Percentiles rank a stretch among this genome's conserved stretches.
phyloP scores from a whole-genome alignment of 768 basidiomycete species.

The Naematelia aurantialba region DNA sequence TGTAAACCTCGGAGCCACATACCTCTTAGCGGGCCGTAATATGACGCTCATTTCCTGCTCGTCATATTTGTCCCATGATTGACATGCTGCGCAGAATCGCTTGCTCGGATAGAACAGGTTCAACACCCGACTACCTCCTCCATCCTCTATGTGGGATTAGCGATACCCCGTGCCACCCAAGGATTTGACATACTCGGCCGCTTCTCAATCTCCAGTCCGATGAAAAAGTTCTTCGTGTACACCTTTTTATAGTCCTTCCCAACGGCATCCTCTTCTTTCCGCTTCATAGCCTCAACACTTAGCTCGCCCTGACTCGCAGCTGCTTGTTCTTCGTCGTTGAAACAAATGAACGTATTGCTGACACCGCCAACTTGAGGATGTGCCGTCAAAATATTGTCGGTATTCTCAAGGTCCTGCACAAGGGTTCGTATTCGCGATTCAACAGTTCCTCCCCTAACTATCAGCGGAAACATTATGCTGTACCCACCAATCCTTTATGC shows the following conservation, averaged over 20 bases:
- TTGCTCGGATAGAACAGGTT: constrained; percentile 97
- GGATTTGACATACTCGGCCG: constrained; percentile 68
- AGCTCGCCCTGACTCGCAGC: constrained; percentile 84
- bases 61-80: constrained; percentile 92
- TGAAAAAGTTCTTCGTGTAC: constrained; percentile 95
- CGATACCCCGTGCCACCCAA: constrained; percentile 5
- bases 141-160: constrained; percentile 59
- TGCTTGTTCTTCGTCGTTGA: constrained; percentile 80
- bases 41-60: constrained; percentile 88
- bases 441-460: constrained; percentile 81
- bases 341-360: constrained; percentile 77
- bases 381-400: constrained; percentile 82
- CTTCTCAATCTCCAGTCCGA: constrained; percentile 86
- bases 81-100: constrained; percentile 89
- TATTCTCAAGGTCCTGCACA: constrained; percentile 96
- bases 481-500: constrained; percentile 86
- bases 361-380: constrained; percentile 96
- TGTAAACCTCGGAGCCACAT: constrained; percentile 19
- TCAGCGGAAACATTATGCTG: constrained; percentile 1
- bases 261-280: constrained; percentile 56
- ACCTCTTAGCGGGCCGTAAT: constrained; percentile 91
- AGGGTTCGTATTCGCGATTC: constrained; percentile 93
- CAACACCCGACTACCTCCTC: constrained; percentile 72
- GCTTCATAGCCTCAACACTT: constrained; percentile 64
- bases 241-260: constrained; percentile 72